Base-by-base conservation (phyloP, 2,329 filamentous ascomycete species). In the Acarospora socialis region DNA sequence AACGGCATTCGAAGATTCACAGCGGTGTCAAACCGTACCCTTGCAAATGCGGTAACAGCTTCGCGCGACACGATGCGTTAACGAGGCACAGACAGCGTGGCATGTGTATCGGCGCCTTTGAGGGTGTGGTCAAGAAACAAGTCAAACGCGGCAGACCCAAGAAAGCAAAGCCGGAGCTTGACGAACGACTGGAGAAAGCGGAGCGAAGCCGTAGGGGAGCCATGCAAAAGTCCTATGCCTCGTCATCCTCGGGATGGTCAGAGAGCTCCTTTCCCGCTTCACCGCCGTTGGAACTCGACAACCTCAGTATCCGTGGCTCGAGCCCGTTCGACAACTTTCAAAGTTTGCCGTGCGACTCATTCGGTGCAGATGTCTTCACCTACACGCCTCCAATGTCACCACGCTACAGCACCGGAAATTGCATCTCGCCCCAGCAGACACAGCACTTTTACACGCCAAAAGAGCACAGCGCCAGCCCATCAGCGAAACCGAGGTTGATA, bases 1-100 rank as follows among this genome's bases (percentile, higher is more conserved):
- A 95, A 65, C 76, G 90, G 38, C 90, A 98, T 52, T 80, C 86
- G 44, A 94, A 95, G 61, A 98, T 95, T 36, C 90, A 98, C 59
- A 92, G 82, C 1, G 86, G 86, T 30, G 78, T 92, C 58, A 94
- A 94, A 62, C 84, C 87, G 4, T 93, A 94, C 53, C 80, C 82
- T 27, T 98, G 90, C 58, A 16, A 12, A 41, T 98, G 90, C 52
- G 84, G 87, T 35, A 92, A 92, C 56, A 83, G 78, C 43, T 98
- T 98, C 53, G 87, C 87, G 20, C 75, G 90, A 35, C 87, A 95
- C 49, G 90, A 98, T 53, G 90, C 90, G 10, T 68, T 98, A 32
- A 95, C 90, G 14, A 73, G 90, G 34, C 90, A 98, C 53, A 75
- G 86, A 33, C 90, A 95, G 55, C 77, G 90, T 23, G 90, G 87